Percentiles rank a stretch among this genome's conserved stretches.
Conservation (phyloP, 2,329 filamentous ascomycete species). For the Cytospora piceicola region DNA sequence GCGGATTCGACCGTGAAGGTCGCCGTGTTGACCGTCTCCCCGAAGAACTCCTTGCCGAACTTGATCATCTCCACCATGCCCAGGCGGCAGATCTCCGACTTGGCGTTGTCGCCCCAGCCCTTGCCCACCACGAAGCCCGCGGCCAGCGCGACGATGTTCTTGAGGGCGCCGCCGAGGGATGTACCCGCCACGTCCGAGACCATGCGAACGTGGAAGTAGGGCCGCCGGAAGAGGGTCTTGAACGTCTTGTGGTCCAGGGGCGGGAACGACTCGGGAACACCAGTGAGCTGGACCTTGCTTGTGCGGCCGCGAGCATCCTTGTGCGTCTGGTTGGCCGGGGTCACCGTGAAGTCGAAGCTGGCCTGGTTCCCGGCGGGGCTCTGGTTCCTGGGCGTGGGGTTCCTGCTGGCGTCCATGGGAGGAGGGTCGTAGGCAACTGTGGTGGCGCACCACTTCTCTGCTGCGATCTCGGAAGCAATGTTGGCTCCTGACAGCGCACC, state of each 20-base stretch:
- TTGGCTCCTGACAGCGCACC: slow-evolving; percentile 95
- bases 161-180: slow-evolving; percentile 89
- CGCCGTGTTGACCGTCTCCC: slow-evolving; percentile 73
- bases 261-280: slow-evolving; percentile 81
- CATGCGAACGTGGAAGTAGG: slow-evolving; percentile 96
- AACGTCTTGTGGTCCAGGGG: slow-evolving; percentile 84
- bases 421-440: slow-evolving; percentile 96
- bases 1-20: slow-evolving; percentile 98
- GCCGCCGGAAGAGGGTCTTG: slow-evolving; percentile 87
- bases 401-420: slow-evolving; percentile 76
- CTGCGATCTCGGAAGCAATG: slow-evolving; percentile 91
- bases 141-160: slow-evolving; percentile 94
- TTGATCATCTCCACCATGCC: slow-evolving; percentile 95
- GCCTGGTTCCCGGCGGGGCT: slow-evolving; percentile 48
- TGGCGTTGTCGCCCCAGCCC: slow-evolving; percentile 98
- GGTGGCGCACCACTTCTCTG: slow-evolving; percentile 96
- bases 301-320: slow-evolving; percentile 69
- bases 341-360: slow-evolving; percentile 55
- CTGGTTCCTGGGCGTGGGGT: slow-evolving; percentile 62
- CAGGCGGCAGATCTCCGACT: slow-evolving; percentile 97
- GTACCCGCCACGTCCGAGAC: slow-evolving; percentile 96
- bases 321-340: slow-evolving; percentile 60
- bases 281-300: slow-evolving; percentile 71
- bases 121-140: slow-evolving; percentile 94
- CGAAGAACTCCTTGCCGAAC: slow-evolving; percentile 93